Evolutionary conservation across 768 basidiomycete genomes (phyloP), one percentile per base, ranked within the genome.

Genomic region (Cystobasidium tubakii): DNA sequence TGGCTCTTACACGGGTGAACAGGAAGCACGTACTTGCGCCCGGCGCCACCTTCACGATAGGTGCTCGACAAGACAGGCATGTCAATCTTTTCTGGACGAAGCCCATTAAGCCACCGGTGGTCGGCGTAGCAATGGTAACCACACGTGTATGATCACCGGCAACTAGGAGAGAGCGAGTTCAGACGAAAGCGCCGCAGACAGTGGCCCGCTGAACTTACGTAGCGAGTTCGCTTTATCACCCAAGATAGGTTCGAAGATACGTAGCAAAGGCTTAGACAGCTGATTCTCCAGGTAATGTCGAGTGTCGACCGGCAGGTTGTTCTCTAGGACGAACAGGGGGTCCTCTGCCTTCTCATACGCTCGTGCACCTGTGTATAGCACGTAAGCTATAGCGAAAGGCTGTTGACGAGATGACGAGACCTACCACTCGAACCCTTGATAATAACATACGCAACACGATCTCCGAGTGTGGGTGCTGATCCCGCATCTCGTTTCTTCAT

Each of bases 291-390:
- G 87, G 80, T 98, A 99, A 81, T 99, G 97, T 79, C 90, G 89
- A 4, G 96, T 98, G 79, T 99, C 96, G 75, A 99, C 94, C 0
- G 96, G 96, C 53, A 99, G 87, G 80, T 92, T 99, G 81, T 99
- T 92, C 81, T 99, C 96, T 25, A 99, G 86, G 19, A 98, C 96
- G 79, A 91, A 98, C 66, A 99, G 85, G 0, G 96, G 96, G 78
- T 98, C 96, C 80, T 99, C 96, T 0, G 95, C 97, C 81, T 98
- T 98, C 80, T 98, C 95, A 77, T 96, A 99, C 19, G 95, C 96
- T 19, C 93, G 92, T 15, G 96, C 95, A 77, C 92, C 91, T 91
- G 76, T 46, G 4, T n/a, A 65, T 1, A 46, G n/a, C 15, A 27
- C 29, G 10, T 50, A 29, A 55, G 67, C 63, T 70, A 36, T 50